Base-by-base conservation (phyloP, 805 yeast genomes). In the Maudiozyma turicensis region DNA sequence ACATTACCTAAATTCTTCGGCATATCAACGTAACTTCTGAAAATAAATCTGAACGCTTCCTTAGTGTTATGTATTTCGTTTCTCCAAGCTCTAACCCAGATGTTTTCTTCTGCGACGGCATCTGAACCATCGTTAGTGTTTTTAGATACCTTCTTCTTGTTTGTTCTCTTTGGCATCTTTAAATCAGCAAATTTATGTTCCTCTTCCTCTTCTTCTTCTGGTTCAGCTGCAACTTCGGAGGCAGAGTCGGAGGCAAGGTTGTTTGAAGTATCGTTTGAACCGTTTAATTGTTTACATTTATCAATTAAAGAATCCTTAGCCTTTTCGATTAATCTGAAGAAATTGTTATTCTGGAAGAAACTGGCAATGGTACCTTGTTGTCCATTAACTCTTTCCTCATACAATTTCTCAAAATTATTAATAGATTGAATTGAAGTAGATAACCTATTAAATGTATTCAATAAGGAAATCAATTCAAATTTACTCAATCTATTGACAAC, bases 391-490 rank as follows among this genome's bases (percentile, higher is more conserved):
- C 61, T 65, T 37, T 67, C 67, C 59, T 60, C 57, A 54, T 80
- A 82, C 68, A 83, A 58, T 32, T 59, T 58, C 61, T 81, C 83
- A 68, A 93, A 93, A 56, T 79, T 76, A 52, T 78, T 78, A 46
- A 90, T 81, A 30, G 95, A 79, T 50, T 74, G 77, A 31, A 93
- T 73, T 34, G 95, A 43, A 69, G 88, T 88, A 3, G 96, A 85
- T 50, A 93, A 74, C 58, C 98, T 78, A 60, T 90, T 96, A 68
- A 88, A 88, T 0, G 98, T 91, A 70, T 93, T 93, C 58, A 93
- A 71, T 55, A 93, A 76, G 1, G 96, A 95, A 47, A 91, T 91
- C 51, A 93, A 70, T 69, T 93, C 99, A 51, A 86, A 81, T 57
- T 88, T 77, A 40, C 86, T 75, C 61, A 86, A 75, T 49, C 74